Evolutionary conservation across 164 flowering plant genomes (phyloP).

Genomic region (Buxus sempervirens): DNA sequence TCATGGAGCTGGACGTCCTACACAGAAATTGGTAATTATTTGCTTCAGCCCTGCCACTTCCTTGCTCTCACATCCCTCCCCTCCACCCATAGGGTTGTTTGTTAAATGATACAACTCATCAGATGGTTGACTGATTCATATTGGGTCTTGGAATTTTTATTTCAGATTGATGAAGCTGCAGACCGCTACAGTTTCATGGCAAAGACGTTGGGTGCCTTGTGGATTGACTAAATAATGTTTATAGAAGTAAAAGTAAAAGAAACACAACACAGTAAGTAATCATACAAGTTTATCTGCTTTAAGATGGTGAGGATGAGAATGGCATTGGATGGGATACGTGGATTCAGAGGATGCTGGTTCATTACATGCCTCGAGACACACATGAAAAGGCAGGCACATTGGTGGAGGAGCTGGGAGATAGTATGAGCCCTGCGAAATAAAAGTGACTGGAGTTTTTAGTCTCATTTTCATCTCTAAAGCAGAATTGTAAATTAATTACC

Average conservation of each 20-base stretch:
- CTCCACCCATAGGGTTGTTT: too few species aligned
- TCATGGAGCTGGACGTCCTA: constrained; percentile 97
- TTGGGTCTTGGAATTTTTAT: neutral
- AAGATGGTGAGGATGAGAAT: neutral
- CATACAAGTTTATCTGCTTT: neutral
- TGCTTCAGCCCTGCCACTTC: too few species aligned
- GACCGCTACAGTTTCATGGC: constrained; percentile 82
- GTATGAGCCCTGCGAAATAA: too few species aligned
- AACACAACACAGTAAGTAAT: too few species aligned
- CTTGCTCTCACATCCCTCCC: neutral
- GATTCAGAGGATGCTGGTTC: too few species aligned
- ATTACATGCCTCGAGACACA: too few species aligned
- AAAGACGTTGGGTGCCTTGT: constrained; percentile 53
- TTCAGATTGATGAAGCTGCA: constrained; percentile 85
- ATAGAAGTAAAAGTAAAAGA: neutral
- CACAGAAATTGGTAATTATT: constrained; percentile 65
- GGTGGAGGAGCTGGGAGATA: too few species aligned
- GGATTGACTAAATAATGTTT: constrained; percentile 40
- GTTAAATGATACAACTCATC: neutral
- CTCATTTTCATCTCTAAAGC: too few species aligned
- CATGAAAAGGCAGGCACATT: too few species aligned
- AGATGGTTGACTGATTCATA: neutral
- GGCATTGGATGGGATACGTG: neutral
- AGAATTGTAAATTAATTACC: too few species aligned
- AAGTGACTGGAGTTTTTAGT: too few species aligned